Conservation (phyloP, 2,329 filamentous ascomycete species). For the Aureobasidium pullulans region DNA sequence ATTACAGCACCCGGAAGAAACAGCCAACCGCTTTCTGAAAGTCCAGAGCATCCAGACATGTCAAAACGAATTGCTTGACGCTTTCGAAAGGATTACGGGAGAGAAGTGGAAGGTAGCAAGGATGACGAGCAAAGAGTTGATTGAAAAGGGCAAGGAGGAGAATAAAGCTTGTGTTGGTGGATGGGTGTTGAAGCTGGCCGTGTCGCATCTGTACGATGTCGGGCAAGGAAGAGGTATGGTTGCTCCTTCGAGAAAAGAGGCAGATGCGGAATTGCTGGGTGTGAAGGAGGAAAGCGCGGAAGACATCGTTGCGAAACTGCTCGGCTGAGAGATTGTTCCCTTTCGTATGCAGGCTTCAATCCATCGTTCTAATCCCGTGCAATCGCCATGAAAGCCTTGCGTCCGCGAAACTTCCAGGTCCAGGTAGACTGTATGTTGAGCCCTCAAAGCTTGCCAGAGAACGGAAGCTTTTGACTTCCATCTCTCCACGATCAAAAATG, state of each 20-base stretch:
- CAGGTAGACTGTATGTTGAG: too few relatives aligned
- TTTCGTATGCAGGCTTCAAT: too few relatives aligned
- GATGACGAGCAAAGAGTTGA: conserved; percentile 8
- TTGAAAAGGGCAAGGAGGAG: conserved; percentile 7
- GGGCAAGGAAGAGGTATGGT: conserved; percentile 13
- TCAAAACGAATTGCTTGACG: conserved; percentile 48
- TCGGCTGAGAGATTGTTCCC: neutral
- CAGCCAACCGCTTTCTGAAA: conserved; percentile 51
- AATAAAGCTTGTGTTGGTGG: neutral
- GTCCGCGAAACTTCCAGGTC: too few relatives aligned
- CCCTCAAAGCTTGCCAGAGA: too few relatives aligned
- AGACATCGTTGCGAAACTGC: conserved; percentile 13
- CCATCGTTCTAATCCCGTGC: too few relatives aligned
- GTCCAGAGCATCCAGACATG: conserved; percentile 47
- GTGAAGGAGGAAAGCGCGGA: conserved; percentile 14
- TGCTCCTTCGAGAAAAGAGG: conserved; percentile 12
- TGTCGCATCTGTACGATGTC: conserved; percentile 17
- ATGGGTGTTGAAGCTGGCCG: conserved; percentile 15
- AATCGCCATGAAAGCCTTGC: too few relatives aligned
- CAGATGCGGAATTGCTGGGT: conserved; percentile 17
- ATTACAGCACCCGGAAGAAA: conserved; percentile 41
- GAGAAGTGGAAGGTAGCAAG: conserved; percentile 12
- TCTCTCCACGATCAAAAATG: neutral
- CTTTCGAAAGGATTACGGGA: conserved; percentile 16
- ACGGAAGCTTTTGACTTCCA: too few relatives aligned